These are phyloP conservation scores for Rubia peregrina DNA, from an alignment of 305 asterid genomes.

Conservation along the genomic window DNA sequence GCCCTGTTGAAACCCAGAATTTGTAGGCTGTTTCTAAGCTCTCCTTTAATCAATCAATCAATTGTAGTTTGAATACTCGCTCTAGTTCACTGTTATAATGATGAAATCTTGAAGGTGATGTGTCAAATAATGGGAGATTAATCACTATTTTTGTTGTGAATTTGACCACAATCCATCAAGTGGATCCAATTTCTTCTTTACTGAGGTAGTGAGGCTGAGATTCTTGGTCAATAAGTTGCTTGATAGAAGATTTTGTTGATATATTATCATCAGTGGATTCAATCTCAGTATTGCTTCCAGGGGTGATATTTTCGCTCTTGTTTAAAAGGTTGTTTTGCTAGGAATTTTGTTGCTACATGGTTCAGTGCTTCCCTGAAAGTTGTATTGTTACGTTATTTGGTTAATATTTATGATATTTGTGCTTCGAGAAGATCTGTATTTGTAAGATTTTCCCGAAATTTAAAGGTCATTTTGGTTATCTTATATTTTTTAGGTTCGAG, in stretches of 20 bases:
- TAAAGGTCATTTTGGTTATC: no score
- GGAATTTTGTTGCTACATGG: no score
- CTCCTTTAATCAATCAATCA: background rate
- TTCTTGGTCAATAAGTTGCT: no score
- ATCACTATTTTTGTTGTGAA: background rate
- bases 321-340: no score
- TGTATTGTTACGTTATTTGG: no score
- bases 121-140: no score
- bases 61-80: background rate
- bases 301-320: background rate
- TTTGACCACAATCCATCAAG: constrained; percentile 10
- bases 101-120: background rate
- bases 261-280: background rate
- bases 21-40: background rate
- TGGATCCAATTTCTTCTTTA: background rate
- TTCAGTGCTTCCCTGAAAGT: no score
- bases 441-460: no score
- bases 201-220: background rate
- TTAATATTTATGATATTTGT: no score
- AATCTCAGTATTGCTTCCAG: background rate
- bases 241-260: no score
- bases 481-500: no score
- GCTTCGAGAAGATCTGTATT: no score
- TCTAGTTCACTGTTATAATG: background rate
- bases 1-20: background rate